Base-by-base conservation (phyloP, 148 eudicot species). In the Drosera capensis region DNA sequence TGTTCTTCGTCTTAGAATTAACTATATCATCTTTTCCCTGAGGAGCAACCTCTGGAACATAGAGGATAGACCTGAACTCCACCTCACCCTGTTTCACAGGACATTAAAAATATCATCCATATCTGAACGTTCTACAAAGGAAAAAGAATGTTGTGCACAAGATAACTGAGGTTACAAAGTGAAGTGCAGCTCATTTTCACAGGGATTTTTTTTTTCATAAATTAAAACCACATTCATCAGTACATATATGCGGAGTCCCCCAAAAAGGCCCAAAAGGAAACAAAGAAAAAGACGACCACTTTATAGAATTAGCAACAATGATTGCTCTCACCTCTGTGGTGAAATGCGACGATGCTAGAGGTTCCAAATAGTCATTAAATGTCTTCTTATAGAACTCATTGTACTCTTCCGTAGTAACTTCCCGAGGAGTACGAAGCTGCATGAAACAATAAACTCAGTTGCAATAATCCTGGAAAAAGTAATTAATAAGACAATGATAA, bases 31-130 rank as follows among this genome's bases (percentile, higher is more conserved):
- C 95, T 55, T 75, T 78, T 46, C 85, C 88, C 64, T 68, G 74
- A 21, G 93, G 87, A 25, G 93, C 70, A 41, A 75, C 41, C 13
- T 83, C 56, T 54, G 97, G 97, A 20, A 90, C 94, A 38, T 80
- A 84, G 8, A 90, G 74, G 39, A 90, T 61, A 49, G 95, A 80
- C 55, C 95, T 67, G 54, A 90, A 90, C 68, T 90, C 97, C 50
- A 90, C 97, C 58, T 90, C 95, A 47, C 97, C 97, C 97, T 88
- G 66, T n/a, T n/a, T n/a, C n/a, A n/a, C n/a, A n/a, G n/a, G n/a
- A n/a, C n/a, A n/a, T n/a, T n/a, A n/a, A n/a, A n/a, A n/a, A n/a
- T n/a, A n/a, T n/a, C n/a, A n/a, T n/a, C n/a, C n/a, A n/a, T n/a
- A n/a, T n/a, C n/a, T n/a, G n/a, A n/a, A n/a, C n/a, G n/a, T n/a